Percentiles rank a stretch among this genome's conserved stretches.
phyloP scores from a whole-genome alignment of 1,139 yeast genomes.

The Suhomyces coccinellae region DNA sequence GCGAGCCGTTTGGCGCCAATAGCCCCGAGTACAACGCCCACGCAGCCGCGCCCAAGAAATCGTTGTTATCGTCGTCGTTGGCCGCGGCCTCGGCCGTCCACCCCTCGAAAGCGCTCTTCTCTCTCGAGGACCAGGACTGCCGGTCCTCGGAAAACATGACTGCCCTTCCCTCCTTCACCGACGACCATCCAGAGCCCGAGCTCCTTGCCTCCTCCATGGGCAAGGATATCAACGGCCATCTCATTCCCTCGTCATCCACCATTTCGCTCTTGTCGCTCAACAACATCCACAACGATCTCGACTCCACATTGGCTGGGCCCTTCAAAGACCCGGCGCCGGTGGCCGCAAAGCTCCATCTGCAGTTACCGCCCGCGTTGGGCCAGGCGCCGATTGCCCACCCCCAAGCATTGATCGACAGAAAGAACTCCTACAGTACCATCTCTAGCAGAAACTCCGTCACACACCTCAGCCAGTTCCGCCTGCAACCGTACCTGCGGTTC shows the following conservation, averaged over 20 bases:
- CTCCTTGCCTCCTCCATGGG: constrained; percentile 58
- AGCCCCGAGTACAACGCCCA: constrained; percentile 1
- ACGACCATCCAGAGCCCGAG: constrained; percentile 54
- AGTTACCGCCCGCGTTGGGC: constrained; percentile 1
- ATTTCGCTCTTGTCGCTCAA: constrained; percentile 53
- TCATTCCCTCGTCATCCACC: constrained; percentile 56
- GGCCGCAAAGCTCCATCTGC: constrained; percentile 8
- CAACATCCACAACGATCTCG: constrained; percentile 17
- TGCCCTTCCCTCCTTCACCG: constrained; percentile 16
- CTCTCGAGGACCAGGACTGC: constrained; percentile 7
- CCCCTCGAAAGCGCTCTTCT: constrained; percentile 8
- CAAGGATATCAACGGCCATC: constrained; percentile 46
- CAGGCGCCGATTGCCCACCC: constrained; percentile 3
- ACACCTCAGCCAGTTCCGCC: constrained; percentile 33
- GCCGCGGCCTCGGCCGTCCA: constrained; percentile 21
- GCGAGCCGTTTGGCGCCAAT: not conserved
- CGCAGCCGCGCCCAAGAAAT: constrained; percentile 18
- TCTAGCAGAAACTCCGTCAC: constrained; percentile 34
- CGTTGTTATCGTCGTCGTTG: constrained; percentile 30
- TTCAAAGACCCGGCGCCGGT: not conserved
- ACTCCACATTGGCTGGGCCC: constrained; percentile 6
- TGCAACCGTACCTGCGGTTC: constrained; percentile 39
- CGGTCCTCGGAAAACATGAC: constrained; percentile 1
- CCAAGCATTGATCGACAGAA: constrained; percentile 21
- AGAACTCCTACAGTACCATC: constrained; percentile 26